Evolutionary conservation across 2,329 filamentous ascomycete species (phyloP).

Genomic region (Colletotrichum sp.): DNA sequence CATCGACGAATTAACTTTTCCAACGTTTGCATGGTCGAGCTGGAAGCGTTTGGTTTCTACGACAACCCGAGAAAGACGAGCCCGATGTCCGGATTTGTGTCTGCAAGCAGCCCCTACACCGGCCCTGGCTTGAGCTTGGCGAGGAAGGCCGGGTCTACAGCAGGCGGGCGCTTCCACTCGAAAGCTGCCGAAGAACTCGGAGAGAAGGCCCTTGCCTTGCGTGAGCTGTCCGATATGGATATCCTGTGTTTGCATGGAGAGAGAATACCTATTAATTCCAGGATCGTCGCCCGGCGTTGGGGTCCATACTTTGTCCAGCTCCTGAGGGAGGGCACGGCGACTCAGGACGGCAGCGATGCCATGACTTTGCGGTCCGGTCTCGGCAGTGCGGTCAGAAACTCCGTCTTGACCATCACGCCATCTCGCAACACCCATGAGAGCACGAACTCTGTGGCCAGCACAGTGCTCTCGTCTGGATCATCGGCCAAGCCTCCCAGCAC

Average conservation of each 20-base stretch:
- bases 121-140: constrained; percentile 61
- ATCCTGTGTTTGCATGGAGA: constrained; percentile 91
- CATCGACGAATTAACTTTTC: constrained; percentile 97
- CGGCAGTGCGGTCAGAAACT: constrained; percentile 69
- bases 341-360: constrained; percentile 75
- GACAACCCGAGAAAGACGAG: constrained; percentile 85
- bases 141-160: constrained; percentile 67
- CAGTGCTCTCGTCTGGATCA: constrained; percentile 44
- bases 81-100: constrained; percentile 83
- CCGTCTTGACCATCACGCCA: constrained; percentile 84
- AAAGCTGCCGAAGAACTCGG: constrained; percentile 85
- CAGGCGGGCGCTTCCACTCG: constrained; percentile 78
- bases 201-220: constrained; percentile 76
- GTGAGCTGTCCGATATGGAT: constrained; percentile 96
- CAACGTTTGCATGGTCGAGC: constrained; percentile 94
- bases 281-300: constrained; percentile 87
- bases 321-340: constrained; percentile 78
- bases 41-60: constrained; percentile 96
- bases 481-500: constrained; percentile 48
- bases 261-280: constrained; percentile 90
- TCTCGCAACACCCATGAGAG: constrained; percentile 57
- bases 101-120: constrained; percentile 75
- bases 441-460: constrained; percentile 50
- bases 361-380: constrained; percentile 74
- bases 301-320: constrained; percentile 95